Conservation (phyloP, 495 filamentous ascomycete genomes). For the Neurospora discreta region DNA sequence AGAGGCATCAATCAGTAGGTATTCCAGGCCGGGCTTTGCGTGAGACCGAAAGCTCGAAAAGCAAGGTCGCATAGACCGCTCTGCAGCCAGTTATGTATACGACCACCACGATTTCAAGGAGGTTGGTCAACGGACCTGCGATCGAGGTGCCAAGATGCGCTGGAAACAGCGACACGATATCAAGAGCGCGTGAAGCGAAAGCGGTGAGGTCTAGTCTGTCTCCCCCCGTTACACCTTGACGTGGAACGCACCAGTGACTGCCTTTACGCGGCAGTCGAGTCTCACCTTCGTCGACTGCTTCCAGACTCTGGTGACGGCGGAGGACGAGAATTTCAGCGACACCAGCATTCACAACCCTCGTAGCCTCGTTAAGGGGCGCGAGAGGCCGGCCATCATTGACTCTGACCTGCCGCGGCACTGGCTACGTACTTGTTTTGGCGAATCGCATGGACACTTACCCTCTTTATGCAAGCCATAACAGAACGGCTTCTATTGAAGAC, state of each 20-base stretch:
- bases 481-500: background rate
- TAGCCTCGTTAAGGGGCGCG: background rate
- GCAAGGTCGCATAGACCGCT: background rate
- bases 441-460: background rate
- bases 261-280: background rate
- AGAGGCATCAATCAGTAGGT: background rate
- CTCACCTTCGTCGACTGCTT: background rate
- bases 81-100: background rate
- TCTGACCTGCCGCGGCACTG: background rate
- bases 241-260: background rate
- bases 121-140: background rate
- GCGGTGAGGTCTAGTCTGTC: background rate
- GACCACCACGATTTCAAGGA: background rate
- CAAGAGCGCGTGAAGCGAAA: background rate
- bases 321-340: background rate
- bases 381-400: background rate
- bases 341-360: background rate
- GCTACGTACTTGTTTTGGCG: background rate
- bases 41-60: background rate
- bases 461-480: background rate
- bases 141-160: background rate
- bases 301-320: background rate
- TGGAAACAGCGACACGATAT: background rate
- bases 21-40: background rate
- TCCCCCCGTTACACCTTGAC: background rate